Evolutionary conservation across 2,329 filamentous ascomycete species (phyloP).

Genomic region (Dactylonectria estremocensis): DNA sequence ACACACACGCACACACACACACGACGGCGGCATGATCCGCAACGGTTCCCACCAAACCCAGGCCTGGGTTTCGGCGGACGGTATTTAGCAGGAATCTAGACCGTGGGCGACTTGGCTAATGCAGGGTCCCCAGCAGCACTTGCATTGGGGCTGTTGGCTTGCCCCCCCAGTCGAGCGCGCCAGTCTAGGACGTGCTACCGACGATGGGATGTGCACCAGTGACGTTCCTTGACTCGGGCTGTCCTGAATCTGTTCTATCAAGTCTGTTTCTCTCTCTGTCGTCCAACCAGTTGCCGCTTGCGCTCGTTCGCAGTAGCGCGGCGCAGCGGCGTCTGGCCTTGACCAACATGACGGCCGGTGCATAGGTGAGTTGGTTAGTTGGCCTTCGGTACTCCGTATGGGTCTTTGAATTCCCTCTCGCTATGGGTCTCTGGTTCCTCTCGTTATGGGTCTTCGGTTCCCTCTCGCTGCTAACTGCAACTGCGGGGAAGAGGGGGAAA

Average conservation of each 20-base stretch:
- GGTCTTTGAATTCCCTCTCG: neutral
- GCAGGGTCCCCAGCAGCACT: constrained; percentile 31
- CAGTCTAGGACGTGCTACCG: no score
- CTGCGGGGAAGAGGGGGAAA: constrained; percentile 21
- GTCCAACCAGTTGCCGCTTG: neutral
- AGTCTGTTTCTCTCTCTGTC: neutral
- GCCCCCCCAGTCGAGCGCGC: neutral
- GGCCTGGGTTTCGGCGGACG: neutral
- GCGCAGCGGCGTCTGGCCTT: constrained; percentile 20
- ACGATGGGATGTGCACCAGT: neutral
- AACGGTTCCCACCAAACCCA: neutral
- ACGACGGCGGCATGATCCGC: neutral
- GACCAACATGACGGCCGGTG: neutral
- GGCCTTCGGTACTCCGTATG: no score
- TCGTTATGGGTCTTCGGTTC: neutral
- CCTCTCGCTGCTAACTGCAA: neutral
- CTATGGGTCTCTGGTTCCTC: neutral
- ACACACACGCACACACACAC: neutral
- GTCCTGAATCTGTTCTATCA: neutral
- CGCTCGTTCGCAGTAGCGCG: constrained; percentile 10
- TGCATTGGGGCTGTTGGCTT: constrained; percentile 11
- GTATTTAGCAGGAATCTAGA: constrained; percentile 16
- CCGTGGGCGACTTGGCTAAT: constrained; percentile 27
- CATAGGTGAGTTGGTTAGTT: neutral
- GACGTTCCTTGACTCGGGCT: neutral